Conservation (phyloP, 169 alveolate species). For the Theileria parva region DNA sequence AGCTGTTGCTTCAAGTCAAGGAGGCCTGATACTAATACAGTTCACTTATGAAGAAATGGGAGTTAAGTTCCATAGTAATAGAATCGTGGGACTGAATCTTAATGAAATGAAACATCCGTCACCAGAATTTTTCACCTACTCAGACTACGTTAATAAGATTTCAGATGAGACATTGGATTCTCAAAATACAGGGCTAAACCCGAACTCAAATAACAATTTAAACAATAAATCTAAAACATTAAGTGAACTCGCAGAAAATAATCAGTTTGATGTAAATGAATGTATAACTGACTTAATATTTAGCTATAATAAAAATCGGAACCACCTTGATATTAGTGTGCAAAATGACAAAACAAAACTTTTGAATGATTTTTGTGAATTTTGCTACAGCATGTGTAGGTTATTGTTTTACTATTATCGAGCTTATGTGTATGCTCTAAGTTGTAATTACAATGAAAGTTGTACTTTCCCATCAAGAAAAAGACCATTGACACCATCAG, state of each 20-base stretch:
- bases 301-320: background rate
- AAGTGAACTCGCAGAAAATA: background rate
- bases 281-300: background rate
- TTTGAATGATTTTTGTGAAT: background rate
- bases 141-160: background rate
- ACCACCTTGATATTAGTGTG: background rate
- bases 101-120: slow-evolving; percentile 34
- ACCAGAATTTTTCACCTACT: slow-evolving; percentile 3
- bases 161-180: background rate
- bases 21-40: slow-evolving; percentile 62
- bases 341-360: background rate
- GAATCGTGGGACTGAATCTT: slow-evolving; percentile 47
- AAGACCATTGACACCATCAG: background rate
- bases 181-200: background rate
- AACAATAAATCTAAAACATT: background rate
- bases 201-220: background rate
- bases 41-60: slow-evolving; percentile 39
- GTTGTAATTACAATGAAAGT: background rate
- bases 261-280: background rate
- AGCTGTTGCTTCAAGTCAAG: slow-evolving; percentile 67
- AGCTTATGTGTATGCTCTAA: background rate
- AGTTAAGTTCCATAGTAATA: slow-evolving; percentile 45
- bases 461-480: background rate
- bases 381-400: background rate
- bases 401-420: background rate